Base-by-base conservation (phyloP, 2,329 filamentous ascomycete genomes). In the Fusarium sororula region DNA sequence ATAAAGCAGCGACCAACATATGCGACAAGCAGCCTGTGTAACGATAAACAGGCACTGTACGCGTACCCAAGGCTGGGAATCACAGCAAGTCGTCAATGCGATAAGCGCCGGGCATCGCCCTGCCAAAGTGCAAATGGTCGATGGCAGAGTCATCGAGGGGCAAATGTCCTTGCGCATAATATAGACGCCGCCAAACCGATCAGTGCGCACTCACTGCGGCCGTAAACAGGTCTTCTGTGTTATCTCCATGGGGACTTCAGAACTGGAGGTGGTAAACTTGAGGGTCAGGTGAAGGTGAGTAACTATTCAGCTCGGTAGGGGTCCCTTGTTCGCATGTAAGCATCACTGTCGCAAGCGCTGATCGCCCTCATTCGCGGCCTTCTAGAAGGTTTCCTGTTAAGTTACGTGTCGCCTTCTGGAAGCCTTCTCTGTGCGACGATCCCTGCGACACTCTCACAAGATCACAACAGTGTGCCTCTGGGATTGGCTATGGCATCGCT, bases 241-340 rank as follows among this genome's bases (percentile, higher is more conserved):
- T 45, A 35, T 68, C 44, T 39, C 24, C 41, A 24, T 37, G 12
- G 18, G 28, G 28, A 37, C 47, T 44, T 56, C 17, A 45, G 38
- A 50, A 68, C 26, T 56, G 48, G 41, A 51, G 50, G 58, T 69
- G 65, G 35, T 54, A 51, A 47, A 53, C 30, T 45, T 45, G 26
- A 41, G 44, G 37, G 66, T 70, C 67, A 70, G 66, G 58, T 70
- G 51, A 39, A 63, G 55, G n/a, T 26, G n/a, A 35, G 18, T 20
- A 53, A 24, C 38, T 54, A 28, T 62, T 32, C 22, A 62, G 37
- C 47, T 61, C 28, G 39, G 32, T 32, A 59, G 64, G 54, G 65
- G 54, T 28, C 39, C 48, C 57, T 57, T 42, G 32, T 42, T 35
- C 51, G 35, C 45, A 68, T 47, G 64, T 55, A 32, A 68, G 63